Evolutionary conservation across 208 protist species (phyloP).

Genomic region (Leishmania mexicana): DNA sequence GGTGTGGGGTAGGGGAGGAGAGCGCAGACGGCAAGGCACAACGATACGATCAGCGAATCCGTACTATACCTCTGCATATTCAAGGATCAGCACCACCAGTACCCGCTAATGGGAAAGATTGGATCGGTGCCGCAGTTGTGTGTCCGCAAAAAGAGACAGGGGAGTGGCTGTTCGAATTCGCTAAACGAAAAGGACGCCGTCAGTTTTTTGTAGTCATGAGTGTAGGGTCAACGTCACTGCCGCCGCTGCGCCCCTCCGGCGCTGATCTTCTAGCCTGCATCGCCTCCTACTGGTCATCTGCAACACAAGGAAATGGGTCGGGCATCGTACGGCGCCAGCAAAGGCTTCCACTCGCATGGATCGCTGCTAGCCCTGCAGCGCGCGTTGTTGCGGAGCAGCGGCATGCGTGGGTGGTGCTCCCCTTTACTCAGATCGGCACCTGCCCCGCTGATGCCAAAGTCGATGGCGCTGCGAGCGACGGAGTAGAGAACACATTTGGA

Average conservation of each 20-base stretch:
- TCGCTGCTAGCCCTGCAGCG: slow-evolving; percentile 38
- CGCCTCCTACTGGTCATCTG: slow-evolving; percentile 23
- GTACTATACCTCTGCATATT: background rate
- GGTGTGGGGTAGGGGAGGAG: too few relatives aligned
- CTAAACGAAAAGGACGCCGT: background rate
- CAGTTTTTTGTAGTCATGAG: background rate
- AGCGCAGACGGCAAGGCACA: background rate
- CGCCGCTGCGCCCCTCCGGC: background rate
- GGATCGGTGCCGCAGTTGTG: background rate
- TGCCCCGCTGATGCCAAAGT: background rate
- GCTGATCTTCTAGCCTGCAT: slow-evolving; percentile 15
- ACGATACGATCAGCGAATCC: background rate
- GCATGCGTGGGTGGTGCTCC: slow-evolving; percentile 36
- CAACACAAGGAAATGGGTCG: background rate
- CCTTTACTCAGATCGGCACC: slow-evolving; percentile 25
- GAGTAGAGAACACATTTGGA: slow-evolving; percentile 21
- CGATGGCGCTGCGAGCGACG: background rate
- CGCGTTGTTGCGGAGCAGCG: slow-evolving; percentile 49
- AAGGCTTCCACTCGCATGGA: slow-evolving; percentile 47
- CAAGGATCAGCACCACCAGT: background rate
- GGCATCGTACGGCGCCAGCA: slow-evolving; percentile 2
- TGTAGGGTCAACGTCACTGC: background rate
- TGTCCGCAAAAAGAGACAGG: too few relatives aligned
- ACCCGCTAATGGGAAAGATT: background rate
- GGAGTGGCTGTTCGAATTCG: background rate